These are phyloP conservation scores for Solanum infundibuliforme DNA, from an alignment of 257 asterid genomes.

Conservation along the genomic window DNA sequence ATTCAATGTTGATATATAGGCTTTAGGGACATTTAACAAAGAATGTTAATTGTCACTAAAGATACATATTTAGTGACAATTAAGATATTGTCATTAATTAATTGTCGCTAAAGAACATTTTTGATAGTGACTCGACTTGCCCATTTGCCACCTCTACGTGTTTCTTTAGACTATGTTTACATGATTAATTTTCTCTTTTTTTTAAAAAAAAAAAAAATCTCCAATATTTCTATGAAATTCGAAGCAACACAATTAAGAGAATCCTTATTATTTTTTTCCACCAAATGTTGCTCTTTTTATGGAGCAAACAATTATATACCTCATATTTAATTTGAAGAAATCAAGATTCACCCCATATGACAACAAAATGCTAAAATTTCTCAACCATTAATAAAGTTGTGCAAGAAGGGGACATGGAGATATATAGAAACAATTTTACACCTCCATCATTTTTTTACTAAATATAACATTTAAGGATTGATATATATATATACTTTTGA, in stretches of 20 bases:
- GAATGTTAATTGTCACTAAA: too few relatives aligned
- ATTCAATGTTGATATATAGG: too few relatives aligned
- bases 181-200: neutral
- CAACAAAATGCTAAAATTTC: neutral
- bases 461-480: neutral
- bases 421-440: neutral
- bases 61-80: neutral
- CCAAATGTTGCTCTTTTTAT: neutral
- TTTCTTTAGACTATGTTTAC: neutral
- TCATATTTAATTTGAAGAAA: neutral
- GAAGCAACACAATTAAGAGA: neutral
- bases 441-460: neutral
- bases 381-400: neutral
- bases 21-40: too few relatives aligned
- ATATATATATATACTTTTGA: neutral
- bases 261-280: neutral
- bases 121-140: neutral
- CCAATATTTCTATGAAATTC: neutral
- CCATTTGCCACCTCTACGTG: neutral
- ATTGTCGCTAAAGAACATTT: too few relatives aligned
- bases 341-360: conserved; percentile 4
- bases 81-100: too few relatives aligned
- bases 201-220: too few relatives aligned
- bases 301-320: neutral
- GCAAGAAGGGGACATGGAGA: neutral